phyloP scores from a whole-genome alignment of 768 basidiomycete genomes.

The Lyophyllum decastes region DNA sequence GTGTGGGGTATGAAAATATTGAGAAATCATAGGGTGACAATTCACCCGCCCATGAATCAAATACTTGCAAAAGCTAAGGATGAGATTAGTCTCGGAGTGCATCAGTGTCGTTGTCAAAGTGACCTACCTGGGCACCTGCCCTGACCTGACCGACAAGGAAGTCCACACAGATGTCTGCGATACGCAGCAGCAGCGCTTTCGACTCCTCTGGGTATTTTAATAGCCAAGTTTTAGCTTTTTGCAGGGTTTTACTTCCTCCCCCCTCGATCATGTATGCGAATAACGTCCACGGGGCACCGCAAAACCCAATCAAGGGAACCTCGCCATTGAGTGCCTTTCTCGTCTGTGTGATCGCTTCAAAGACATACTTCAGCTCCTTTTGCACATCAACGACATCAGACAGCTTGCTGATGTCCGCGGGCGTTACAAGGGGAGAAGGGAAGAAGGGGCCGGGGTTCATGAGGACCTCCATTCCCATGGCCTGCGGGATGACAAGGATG shows the following conservation, averaged over 20 bases:
- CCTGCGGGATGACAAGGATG: slow-evolving; percentile 97
- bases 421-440: slow-evolving; percentile 80
- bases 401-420: slow-evolving; percentile 70
- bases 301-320: slow-evolving; percentile 96
- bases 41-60: slow-evolving; percentile 96
- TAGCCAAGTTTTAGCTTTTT: slow-evolving; percentile 92
- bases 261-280: slow-evolving; percentile 99
- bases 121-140: slow-evolving; percentile 90
- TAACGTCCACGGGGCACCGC: slow-evolving; percentile 97
- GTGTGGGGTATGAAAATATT: slow-evolving; percentile 80
- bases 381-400: slow-evolving; percentile 69
- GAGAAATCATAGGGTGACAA: slow-evolving; percentile 86
- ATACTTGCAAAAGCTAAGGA: slow-evolving; percentile 86
- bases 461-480: slow-evolving; percentile 92
- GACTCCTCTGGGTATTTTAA: slow-evolving; percentile 89
- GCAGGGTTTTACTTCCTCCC: slow-evolving; percentile 86
- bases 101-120: neutral
- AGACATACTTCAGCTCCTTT: slow-evolving; percentile 88
- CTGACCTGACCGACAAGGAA: slow-evolving; percentile 90
- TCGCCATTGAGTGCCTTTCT: slow-evolving; percentile 79
- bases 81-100: neutral
- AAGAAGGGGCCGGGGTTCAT: slow-evolving; percentile 95
- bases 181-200: slow-evolving; percentile 69
- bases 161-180: slow-evolving; percentile 89
- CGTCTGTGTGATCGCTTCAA: slow-evolving; percentile 86